Percentiles rank a stretch among this genome's conserved stretches.
Evolutionary conservation across 2,329 filamentous ascomycete species (phyloP).

Genomic region (Madurella fahalii): DNA sequence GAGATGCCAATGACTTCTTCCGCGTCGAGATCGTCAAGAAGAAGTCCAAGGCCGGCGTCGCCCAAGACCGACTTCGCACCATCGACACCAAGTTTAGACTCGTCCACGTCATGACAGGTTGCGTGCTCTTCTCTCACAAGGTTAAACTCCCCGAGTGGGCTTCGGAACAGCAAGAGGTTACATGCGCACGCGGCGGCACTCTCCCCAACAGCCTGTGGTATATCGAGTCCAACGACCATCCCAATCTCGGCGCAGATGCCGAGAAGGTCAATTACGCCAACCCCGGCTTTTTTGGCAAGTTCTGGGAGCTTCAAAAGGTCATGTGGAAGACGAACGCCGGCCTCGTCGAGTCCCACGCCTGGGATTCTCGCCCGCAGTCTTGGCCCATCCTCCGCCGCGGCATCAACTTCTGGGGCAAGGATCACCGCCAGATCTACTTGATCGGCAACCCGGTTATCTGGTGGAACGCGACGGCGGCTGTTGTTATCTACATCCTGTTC

Average conservation of each 20-base stretch:
- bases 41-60: slow-evolving; percentile 71
- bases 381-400: slow-evolving; percentile 91
- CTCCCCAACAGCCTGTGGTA: slow-evolving; percentile 98
- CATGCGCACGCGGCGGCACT: slow-evolving; percentile 85
- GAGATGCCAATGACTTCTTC: slow-evolving; percentile 96
- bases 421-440: slow-evolving; percentile 93
- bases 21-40: slow-evolving; percentile 90
- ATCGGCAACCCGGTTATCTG: slow-evolving; percentile 93
- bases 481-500: slow-evolving; percentile 74
- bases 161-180: slow-evolving; percentile 98
- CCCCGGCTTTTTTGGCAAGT: slow-evolving; percentile 95
- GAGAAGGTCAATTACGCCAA: slow-evolving; percentile 96
- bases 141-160: slow-evolving; percentile 98
- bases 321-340: slow-evolving; percentile 99
- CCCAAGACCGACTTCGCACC: slow-evolving; percentile 82
- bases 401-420: slow-evolving; percentile 98
- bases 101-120: slow-evolving; percentile 94
- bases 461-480: slow-evolving; percentile 80
- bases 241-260: slow-evolving; percentile 65
- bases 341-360: slow-evolving; percentile 91
- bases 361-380: slow-evolving; percentile 90
- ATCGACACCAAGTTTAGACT: slow-evolving; percentile 97
- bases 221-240: slow-evolving; percentile 85
- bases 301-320: slow-evolving; percentile 93
- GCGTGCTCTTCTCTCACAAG: slow-evolving; percentile 95